Percentiles rank a stretch among this genome's conserved stretches.
phyloP scores from a whole-genome alignment of 176 grass and related monocot genomes.

The Carex kokanica region DNA sequence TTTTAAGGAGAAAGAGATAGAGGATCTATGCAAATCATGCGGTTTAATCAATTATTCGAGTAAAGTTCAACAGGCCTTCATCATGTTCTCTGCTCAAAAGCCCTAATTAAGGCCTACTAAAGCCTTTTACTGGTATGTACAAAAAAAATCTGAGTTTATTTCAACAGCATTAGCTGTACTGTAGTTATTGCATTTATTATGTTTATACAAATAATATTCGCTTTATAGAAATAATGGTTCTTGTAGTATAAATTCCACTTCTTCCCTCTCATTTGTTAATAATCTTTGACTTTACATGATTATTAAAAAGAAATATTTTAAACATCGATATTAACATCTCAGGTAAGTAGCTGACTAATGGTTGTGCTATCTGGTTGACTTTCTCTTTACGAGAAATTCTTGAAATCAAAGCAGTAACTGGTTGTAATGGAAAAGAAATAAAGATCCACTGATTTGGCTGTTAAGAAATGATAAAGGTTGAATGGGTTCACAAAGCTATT shows the following conservation, averaged over 20 bases:
- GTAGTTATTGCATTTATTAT: neutral
- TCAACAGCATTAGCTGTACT: neutral
- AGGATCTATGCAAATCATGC: slow-evolving; percentile 80
- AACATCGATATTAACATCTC: neutral
- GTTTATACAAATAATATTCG: neutral
- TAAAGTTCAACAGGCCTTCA: slow-evolving; percentile 72
- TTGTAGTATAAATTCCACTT: slow-evolving; percentile 19
- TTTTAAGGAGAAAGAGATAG: slow-evolving; percentile 79
- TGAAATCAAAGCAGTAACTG: slow-evolving; percentile 17
- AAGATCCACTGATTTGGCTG: neutral
- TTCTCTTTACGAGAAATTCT: slow-evolving; percentile 23
- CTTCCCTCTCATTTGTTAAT: slow-evolving; percentile 14
- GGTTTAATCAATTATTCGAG: slow-evolving; percentile 78
- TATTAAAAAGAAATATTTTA: slow-evolving; percentile 4
- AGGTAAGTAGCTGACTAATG: slow-evolving; percentile 9
- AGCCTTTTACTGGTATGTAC: neutral
- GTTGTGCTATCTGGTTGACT: slow-evolving; percentile 21
- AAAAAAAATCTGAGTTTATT: neutral
- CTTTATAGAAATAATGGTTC: neutral
- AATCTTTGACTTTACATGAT: slow-evolving; percentile 7
- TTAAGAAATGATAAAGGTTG: slow-evolving; percentile 7
- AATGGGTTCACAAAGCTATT: too few species aligned
- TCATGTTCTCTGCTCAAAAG: slow-evolving; percentile 97
- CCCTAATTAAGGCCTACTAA: slow-evolving; percentile 29
- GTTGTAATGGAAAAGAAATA: neutral